Base-by-base conservation (phyloP, 805 yeast genomes). In the Pichia membranifaciens region DNA sequence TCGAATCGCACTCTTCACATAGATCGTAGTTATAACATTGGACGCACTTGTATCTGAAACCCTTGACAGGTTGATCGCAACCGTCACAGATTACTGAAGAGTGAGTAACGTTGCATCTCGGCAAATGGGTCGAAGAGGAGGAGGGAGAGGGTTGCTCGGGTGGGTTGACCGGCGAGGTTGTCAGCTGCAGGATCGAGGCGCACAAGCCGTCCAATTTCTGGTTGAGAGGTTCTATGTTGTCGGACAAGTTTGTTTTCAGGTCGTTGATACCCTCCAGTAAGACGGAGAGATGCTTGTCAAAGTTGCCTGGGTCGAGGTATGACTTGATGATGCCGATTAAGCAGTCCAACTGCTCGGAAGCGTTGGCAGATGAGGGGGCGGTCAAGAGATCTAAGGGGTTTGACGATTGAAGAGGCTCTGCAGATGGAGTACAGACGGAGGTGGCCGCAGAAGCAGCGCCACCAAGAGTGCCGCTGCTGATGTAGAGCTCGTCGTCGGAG, bases 1-100 rank as follows among this genome's bases (percentile, higher is more conserved):
- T 45, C 1, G 53, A 44, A 49, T 72, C 75, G 55, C 77, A 72
- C 7, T 53, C 38, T 41, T 69, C 69, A 56, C 84, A 79, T 44
- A 79, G 59, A 56, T 79, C 84, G 56, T 66, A 76, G 56, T 79
- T 76, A 3, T 58, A 57, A 55, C 84, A 79, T 28, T 76, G 72
- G 22, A 71, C 52, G 58, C 84, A 79, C 38, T 71, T 69, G 55
- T 69, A 79, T 43, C 84, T 67, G 6, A 60, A 51, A 7, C 84
- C 84, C 5, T 23, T 39, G 20, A 62, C 55, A 9, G 41, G 33
- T 28, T 41, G 21, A 39, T 58, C 56, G 47, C 71, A 67, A 16
- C 60, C 59, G 50, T 67, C 69, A 49, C 70, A 65, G n/a, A 52
- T 32, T 21, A 64, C 54, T 28, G 49, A 48, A 5, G 43, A 21